A percentile compares a stretch with the other conserved stretches of the same genome.
Conservation (phyloP, 768 basidiomycete genomes). For the Chiua virens region DNA sequence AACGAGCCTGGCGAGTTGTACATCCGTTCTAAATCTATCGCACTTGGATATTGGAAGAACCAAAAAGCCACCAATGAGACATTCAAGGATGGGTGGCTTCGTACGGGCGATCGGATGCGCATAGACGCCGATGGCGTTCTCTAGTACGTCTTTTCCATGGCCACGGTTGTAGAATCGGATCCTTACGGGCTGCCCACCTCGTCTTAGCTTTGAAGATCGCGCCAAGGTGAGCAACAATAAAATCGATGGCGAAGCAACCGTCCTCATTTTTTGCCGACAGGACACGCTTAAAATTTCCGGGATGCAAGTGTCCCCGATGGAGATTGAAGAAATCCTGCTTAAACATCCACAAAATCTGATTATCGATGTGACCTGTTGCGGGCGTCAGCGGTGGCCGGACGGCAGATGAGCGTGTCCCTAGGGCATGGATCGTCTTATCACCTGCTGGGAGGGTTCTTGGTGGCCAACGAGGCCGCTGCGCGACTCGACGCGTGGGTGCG, state of each 20-base stretch:
- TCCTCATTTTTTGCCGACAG: conserved; percentile 29
- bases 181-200: neutral
- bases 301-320: conserved; percentile 75
- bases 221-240: conserved; percentile 51
- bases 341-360: conserved; percentile 62
- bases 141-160: conserved; percentile 45
- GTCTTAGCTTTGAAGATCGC: conserved; percentile 66
- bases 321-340: conserved; percentile 69
- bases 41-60: conserved; percentile 73
- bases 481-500: conserved; percentile 62
- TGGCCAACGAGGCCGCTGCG: conserved; percentile 35
- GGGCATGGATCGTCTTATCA: conserved; percentile 77
- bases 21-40: conserved; percentile 53
- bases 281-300: conserved; percentile 83
- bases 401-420: conserved; percentile 69
- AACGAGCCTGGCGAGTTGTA: conserved; percentile 69
- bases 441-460: conserved; percentile 52
- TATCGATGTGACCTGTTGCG: conserved; percentile 64
- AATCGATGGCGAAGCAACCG: too few species aligned
- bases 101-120: conserved; percentile 70
- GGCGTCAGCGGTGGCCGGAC: conserved; percentile 74
- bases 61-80: conserved; percentile 63
- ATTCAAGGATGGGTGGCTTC: conserved; percentile 72
- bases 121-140: conserved; percentile 61
- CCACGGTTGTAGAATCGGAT: neutral